phyloP scores from a whole-genome alignment of 164 flowering plant genomes.

The Chimonanthus salicifolius region DNA sequence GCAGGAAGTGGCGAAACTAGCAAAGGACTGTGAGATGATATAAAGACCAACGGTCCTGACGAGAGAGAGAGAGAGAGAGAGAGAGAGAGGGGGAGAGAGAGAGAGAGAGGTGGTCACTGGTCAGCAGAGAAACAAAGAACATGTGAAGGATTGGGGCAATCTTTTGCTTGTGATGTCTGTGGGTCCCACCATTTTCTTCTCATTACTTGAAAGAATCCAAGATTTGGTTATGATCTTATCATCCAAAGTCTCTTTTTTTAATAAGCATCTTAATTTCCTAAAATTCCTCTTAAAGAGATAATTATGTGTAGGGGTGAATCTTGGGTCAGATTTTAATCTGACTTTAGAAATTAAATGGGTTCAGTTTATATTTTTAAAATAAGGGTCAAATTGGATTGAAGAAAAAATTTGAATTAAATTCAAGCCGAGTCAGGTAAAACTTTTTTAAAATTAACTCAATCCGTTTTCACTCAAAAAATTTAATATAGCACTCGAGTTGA shows the following conservation, averaged over 20 bases:
- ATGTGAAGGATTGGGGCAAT: not conserved
- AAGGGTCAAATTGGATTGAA: no score
- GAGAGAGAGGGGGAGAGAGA: not conserved
- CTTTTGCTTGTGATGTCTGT: not conserved
- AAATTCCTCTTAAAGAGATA: no score
- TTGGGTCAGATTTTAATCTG: no score
- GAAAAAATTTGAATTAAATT: no score
- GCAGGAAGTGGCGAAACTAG: not conserved
- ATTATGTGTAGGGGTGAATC: no score
- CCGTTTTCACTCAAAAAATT: no score
- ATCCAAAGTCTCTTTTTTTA: not conserved
- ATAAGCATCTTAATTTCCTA: no score
- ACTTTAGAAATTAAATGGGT: no score
- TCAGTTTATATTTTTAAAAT: no score
- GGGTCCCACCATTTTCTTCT: not conserved
- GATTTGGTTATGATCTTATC: not conserved
- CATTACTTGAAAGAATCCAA: not conserved
- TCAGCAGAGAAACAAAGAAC: not conserved
- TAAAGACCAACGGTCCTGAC: not conserved
- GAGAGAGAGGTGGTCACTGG: not conserved
- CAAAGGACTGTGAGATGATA: not conserved
- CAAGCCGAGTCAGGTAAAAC: no score
- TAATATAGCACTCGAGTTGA: no score
- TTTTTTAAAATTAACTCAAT: no score
- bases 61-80: not conserved